phyloP scores from a whole-genome alignment of 345 rosid genomes.

The Nasturtium officinale region DNA sequence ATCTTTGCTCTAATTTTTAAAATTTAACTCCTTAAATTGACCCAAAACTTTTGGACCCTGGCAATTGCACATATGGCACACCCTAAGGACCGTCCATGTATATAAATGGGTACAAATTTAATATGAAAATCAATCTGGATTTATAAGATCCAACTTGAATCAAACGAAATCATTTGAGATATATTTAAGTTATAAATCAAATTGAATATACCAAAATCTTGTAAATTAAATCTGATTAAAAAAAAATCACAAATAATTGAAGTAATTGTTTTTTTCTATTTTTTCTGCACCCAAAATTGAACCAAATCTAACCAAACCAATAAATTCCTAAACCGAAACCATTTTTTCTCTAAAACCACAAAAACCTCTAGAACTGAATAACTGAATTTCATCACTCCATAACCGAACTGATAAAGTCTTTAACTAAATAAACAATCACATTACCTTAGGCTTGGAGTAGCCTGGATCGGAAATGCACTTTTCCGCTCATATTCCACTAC shows the following conservation, averaged over 20 bases:
- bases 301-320: neutral
- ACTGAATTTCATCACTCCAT: neutral
- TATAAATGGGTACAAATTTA: no score
- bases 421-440: neutral
- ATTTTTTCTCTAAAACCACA: neutral
- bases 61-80: no score
- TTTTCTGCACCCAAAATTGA: neutral
- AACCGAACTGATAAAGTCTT: neutral
- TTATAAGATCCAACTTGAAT: neutral
- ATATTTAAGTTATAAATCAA: neutral
- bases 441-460: constrained; percentile 64
- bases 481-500: constrained; percentile 51
- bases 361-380: neutral
- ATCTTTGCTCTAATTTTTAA: no score
- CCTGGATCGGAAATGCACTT: constrained; percentile 63
- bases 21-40: no score
- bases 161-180: no score
- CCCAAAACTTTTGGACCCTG: no score
- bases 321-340: neutral
- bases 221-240: no score
- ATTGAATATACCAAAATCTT: neutral
- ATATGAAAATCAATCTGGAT: no score
- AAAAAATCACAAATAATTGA: no score
- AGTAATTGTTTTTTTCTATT: no score
- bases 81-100: no score